phyloP scores from a whole-genome alignment of 306 rosid species.

The Begonia peltatifolia region DNA sequence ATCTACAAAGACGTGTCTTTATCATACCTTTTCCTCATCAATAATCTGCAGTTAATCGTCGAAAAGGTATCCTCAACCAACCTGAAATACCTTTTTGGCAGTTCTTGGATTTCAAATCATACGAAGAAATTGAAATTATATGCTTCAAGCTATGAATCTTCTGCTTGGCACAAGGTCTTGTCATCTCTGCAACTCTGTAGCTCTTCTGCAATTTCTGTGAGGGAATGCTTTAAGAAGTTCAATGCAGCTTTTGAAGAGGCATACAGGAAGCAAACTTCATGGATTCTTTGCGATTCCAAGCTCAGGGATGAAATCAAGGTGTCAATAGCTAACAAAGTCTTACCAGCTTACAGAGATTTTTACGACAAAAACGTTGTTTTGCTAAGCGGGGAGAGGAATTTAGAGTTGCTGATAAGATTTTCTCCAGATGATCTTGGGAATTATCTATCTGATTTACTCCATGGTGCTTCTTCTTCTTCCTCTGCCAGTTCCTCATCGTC shows the following conservation, averaged over 20 bases:
- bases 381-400: conserved; percentile 16
- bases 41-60: conserved; percentile 34
- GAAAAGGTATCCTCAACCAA: conserved; percentile 21
- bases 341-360: conserved; percentile 23
- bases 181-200: conserved; percentile 16
- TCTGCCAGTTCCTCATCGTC: conserved; percentile 8
- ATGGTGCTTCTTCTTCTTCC: conserved; percentile 16
- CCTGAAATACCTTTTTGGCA: conserved; percentile 23
- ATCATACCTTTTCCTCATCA: conserved; percentile 35
- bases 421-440: conserved; percentile 41
- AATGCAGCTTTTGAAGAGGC: conserved; percentile 30
- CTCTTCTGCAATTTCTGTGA: conserved; percentile 5
- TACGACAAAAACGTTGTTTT: conserved; percentile 7
- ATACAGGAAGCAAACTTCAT: conserved; percentile 28
- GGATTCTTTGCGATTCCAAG: conserved; percentile 27
- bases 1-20: conserved; percentile 30
- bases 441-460: conserved; percentile 38
- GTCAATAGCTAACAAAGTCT: conserved; percentile 26
- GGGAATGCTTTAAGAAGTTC: conserved; percentile 19
- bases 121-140: conserved; percentile 19
- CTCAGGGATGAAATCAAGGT: conserved; percentile 30
- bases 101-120: conserved; percentile 26
- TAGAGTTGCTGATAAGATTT: conserved; percentile 14
- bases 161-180: conserved; percentile 33
- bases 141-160: conserved; percentile 24